Base-by-base conservation (phyloP, 495 filamentous ascomycete species). In the Aspergillus steynii region DNA sequence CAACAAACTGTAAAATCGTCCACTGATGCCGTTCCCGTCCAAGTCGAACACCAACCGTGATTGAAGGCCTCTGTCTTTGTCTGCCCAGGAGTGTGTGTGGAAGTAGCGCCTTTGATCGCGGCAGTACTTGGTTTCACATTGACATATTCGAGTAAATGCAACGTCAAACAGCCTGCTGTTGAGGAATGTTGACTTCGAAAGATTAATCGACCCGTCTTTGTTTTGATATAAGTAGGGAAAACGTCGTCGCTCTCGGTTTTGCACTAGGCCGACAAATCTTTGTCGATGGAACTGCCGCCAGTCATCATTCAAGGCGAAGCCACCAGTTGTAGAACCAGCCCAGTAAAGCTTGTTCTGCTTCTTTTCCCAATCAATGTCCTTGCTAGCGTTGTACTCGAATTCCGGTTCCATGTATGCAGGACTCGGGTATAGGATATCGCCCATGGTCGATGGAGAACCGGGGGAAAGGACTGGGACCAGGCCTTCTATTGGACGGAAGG, bases 21-120 rank as follows among this genome's bases (percentile, higher is more conserved):
- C 80, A 4, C 73, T 80, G 55, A 83, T 79, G 8, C 77, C 76
- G 68, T 84, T 86, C n/a, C 84, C 83, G 63, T 86, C 84, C 0
- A 82, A 51, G 53, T 86, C 81, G 56, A 83, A 80, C 0, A 79
- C 76, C 26, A 75, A 50, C 1, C 68, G 71, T 4, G 67, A 72
- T 4, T 34, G 20, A 4, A 71, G 57, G 1, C 68, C 59, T 10
- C 54, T 60, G 58, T 66, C 60, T 25, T 26, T 34, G 29, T 61
- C 63, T 31, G 59, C 64, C 52, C 53, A 61, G 15, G 53, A 46
- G 20, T 46, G 50, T 14, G 27, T 8, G 9, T 42, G 15, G 20
- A 58, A 58, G n/a, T 58, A 37, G 8, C 14, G 14, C 15, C 42
- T 3, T 48, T 58, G 46, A 6, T 51, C 56, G 14, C 56, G 25